These are phyloP conservation scores for Lactarius evosmus DNA, from an alignment of 768 basidiomycete species.

Conservation along the genomic window DNA sequence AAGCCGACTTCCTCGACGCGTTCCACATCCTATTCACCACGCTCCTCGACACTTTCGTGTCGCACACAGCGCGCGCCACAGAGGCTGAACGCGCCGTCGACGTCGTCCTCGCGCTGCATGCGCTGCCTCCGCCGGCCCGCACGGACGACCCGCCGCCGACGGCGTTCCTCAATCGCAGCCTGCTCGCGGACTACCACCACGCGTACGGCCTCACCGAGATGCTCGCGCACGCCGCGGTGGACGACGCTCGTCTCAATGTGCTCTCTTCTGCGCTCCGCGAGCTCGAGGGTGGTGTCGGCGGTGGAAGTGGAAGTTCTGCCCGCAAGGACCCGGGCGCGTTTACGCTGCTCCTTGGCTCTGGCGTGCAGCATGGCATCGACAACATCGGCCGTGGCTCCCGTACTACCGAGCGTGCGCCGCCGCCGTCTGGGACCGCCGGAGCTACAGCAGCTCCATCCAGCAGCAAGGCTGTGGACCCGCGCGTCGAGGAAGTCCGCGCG, in stretches of 20 bases:
- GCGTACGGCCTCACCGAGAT: slow-evolving; percentile 52
- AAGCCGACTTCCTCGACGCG: slow-evolving; percentile 65
- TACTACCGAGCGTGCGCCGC: not conserved
- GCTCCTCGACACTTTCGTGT: slow-evolving; percentile 48
- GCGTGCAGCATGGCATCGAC: slow-evolving; percentile 42
- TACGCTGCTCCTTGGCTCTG: slow-evolving; percentile 60
- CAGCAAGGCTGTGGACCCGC: slow-evolving; percentile 50
- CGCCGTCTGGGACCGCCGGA: slow-evolving; percentile 17
- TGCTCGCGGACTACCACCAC: slow-evolving; percentile 71
- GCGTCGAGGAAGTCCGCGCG: slow-evolving; percentile 69
- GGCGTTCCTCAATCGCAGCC: slow-evolving; percentile 59
- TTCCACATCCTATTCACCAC: slow-evolving; percentile 58
- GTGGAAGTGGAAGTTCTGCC: slow-evolving; percentile 1
- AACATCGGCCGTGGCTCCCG: slow-evolving; percentile 36
- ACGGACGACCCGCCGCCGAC: slow-evolving; percentile 24
- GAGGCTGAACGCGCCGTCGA: slow-evolving; percentile 56
- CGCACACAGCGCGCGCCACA: slow-evolving; percentile 38
- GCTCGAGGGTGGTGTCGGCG: slow-evolving; percentile 33
- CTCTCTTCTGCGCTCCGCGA: slow-evolving; percentile 51
- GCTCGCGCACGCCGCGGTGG: slow-evolving; percentile 36
- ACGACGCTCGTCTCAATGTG: slow-evolving; percentile 56
- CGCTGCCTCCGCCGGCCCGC: slow-evolving; percentile 36
- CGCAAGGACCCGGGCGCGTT: slow-evolving; percentile 50
- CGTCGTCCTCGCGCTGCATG: slow-evolving; percentile 56
- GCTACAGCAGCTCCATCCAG: slow-evolving; percentile 1